phyloP scores from a whole-genome alignment of 2,329 filamentous ascomycete species.

The Aspergillus ruber region DNA sequence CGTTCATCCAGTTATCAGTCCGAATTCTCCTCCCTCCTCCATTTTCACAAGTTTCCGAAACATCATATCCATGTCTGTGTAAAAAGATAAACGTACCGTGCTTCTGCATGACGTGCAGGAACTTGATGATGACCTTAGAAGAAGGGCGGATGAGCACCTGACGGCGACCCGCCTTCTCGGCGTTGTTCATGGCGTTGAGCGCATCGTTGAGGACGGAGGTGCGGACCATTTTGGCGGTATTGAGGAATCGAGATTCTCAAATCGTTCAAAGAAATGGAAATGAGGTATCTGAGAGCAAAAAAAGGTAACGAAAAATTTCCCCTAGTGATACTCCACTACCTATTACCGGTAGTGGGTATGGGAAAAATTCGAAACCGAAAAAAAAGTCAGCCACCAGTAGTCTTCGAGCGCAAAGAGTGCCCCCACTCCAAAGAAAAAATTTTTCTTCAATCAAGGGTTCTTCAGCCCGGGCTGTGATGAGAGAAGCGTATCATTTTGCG shows the following conservation, averaged over 20 bases:
- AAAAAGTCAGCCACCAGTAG: slow-evolving; percentile 57
- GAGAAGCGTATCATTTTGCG: slow-evolving; percentile 39
- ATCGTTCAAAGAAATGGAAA: slow-evolving; percentile 33
- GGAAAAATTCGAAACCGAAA: slow-evolving; percentile 8
- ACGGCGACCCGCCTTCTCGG: slow-evolving; percentile 99
- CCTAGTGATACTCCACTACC: neutral
- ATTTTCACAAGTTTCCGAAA: slow-evolving; percentile 5
- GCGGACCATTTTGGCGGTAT: slow-evolving; percentile 88
- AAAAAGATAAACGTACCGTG: slow-evolving; percentile 68
- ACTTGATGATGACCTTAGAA: slow-evolving; percentile 99
- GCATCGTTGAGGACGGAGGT: slow-evolving; percentile 99
- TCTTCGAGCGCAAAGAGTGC: slow-evolving; percentile 64
- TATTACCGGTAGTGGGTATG: neutral
- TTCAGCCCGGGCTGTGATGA: slow-evolving; percentile 55
- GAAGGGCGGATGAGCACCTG: slow-evolving; percentile 96
- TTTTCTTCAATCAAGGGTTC: slow-evolving; percentile 47
- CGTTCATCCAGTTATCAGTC: slow-evolving; percentile 99
- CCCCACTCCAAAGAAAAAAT: slow-evolving; percentile 42
- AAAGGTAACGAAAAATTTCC: slow-evolving; percentile 3
- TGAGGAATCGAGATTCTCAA: slow-evolving; percentile 44
- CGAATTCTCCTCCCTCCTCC: slow-evolving; percentile 50
- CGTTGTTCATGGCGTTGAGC: slow-evolving; percentile 99
- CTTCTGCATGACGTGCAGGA: slow-evolving; percentile 98
- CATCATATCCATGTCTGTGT: neutral
- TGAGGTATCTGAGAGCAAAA: slow-evolving; percentile 28